Evolutionary conservation across 345 rosid species (phyloP).

Genomic region (Dovyalis caffra): DNA sequence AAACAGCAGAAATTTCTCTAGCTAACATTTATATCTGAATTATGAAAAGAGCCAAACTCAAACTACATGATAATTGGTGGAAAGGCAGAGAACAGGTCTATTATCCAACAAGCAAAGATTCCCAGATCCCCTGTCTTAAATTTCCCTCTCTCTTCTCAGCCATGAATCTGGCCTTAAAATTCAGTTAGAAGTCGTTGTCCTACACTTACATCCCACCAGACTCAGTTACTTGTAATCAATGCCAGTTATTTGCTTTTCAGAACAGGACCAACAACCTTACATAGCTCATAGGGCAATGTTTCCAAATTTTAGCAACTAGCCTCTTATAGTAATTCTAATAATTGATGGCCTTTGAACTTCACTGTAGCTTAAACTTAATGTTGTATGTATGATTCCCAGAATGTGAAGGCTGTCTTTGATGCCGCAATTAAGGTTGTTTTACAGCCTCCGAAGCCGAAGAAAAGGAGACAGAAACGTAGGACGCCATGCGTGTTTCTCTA

Average conservation of each 20-base stretch:
- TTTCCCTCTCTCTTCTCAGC: background rate
- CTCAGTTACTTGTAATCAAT: background rate
- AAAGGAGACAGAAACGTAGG: conserved; percentile 32
- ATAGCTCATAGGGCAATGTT: background rate
- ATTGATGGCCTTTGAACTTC: background rate
- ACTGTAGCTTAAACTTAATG: background rate
- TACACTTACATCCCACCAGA: background rate
- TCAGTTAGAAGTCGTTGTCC: background rate
- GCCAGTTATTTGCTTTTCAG: background rate
- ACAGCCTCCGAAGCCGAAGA: conserved; percentile 54
- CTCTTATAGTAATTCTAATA: background rate
- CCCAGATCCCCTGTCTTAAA: background rate
- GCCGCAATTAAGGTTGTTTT: conserved; percentile 53
- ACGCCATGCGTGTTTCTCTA: conserved; percentile 36
- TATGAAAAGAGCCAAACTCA: background rate
- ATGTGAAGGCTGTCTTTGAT: conserved; percentile 51
- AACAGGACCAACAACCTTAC: background rate
- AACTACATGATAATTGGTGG: background rate
- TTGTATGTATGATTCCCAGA: conserved; percentile 21
- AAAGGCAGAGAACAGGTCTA: background rate
- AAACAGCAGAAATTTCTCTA: background rate
- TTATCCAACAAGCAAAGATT: background rate
- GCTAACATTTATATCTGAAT: background rate
- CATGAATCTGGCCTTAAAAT: background rate
- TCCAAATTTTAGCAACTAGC: background rate